A percentile compares a stretch with the other conserved stretches of the same genome.
phyloP scores from a whole-genome alignment of 805 yeast species.

The Yamadazyma insecticola region DNA sequence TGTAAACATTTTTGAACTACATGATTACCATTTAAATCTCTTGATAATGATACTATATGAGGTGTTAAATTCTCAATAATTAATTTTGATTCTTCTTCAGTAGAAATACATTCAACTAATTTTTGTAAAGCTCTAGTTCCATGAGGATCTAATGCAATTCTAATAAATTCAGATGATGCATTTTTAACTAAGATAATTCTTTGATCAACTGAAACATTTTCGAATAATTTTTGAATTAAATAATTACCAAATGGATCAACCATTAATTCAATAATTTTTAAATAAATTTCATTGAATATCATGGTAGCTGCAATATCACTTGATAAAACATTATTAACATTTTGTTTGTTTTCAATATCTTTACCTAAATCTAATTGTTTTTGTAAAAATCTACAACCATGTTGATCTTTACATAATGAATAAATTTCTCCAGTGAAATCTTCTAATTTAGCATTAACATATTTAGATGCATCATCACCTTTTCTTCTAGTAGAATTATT shows the following conservation, averaged over 20 bases:
- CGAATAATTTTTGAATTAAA: conserved; percentile 84
- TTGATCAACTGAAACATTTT: conserved; percentile 66
- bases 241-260: conserved; percentile 97
- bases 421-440: conserved; percentile 73
- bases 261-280: conserved; percentile 83
- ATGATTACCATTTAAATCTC: conserved; percentile 94
- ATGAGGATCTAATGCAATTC: conserved; percentile 87
- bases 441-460: conserved; percentile 59
- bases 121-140: conserved; percentile 96
- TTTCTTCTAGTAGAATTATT: conserved; percentile 25
- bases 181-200: conserved; percentile 63
- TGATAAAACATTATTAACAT: conserved; percentile 8
- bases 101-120: conserved; percentile 73
- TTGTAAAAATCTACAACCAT: conserved; percentile 91
- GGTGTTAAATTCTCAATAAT: conserved; percentile 57
- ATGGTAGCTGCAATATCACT: conserved; percentile 56
- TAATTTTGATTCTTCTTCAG: conserved; percentile 66
- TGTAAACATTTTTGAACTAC: conserved; percentile 91
- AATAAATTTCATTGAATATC: conserved; percentile 76
- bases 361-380: conserved; percentile 70
- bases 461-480: conserved; percentile 69
- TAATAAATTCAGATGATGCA: conserved; percentile 68
- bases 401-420: conserved; percentile 88
- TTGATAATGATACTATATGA: conserved; percentile 72
- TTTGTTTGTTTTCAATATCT: conserved; percentile 16